phyloP scores from a whole-genome alignment of 2,329 filamentous ascomycete species.

The Hypoxylon sp. region DNA sequence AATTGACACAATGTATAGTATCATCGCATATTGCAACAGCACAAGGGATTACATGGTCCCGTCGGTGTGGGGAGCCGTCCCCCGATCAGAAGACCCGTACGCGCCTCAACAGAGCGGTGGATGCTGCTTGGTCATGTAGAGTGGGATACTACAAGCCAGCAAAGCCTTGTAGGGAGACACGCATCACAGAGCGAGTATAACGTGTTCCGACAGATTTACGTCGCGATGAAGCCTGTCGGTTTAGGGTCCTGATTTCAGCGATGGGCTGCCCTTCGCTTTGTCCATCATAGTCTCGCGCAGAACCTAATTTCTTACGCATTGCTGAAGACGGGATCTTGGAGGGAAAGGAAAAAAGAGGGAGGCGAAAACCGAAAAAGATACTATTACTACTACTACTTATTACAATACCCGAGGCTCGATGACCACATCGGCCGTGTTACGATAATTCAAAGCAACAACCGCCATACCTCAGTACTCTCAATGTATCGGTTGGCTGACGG shows the following conservation, averaged over 20 bases:
- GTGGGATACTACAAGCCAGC: conserved; percentile 35
- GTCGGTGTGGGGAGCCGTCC: conserved; percentile 94
- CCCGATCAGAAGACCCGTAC: conserved; percentile 98
- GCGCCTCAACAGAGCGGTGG: conserved; percentile 92
- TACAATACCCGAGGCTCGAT: conserved; percentile 48
- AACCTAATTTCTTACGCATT: conserved; percentile 42
- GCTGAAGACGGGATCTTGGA: conserved; percentile 38
- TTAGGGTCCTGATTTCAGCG: conserved; percentile 48
- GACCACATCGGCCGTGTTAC: conserved; percentile 48
- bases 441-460: conserved; percentile 52
- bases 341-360: conserved; percentile 31
- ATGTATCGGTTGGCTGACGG: conserved; percentile 47
- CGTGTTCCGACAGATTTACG: conserved; percentile 45
- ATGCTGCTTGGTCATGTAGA: conserved; percentile 96
- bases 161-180: conserved; percentile 33
- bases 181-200: conserved; percentile 26
- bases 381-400: conserved; percentile 35
- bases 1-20: conserved; percentile 67
- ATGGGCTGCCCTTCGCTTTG: conserved; percentile 37
- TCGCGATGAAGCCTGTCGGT: conserved; percentile 46
- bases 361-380: conserved; percentile 39
- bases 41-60: conserved; percentile 99
- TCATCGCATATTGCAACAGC: conserved; percentile 98
- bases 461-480: conserved; percentile 50
- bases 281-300: conserved; percentile 36